A percentile compares a stretch with the other conserved stretches of the same genome.
Conservation (phyloP, 257 asterid species). For the Prunella vulgaris region DNA sequence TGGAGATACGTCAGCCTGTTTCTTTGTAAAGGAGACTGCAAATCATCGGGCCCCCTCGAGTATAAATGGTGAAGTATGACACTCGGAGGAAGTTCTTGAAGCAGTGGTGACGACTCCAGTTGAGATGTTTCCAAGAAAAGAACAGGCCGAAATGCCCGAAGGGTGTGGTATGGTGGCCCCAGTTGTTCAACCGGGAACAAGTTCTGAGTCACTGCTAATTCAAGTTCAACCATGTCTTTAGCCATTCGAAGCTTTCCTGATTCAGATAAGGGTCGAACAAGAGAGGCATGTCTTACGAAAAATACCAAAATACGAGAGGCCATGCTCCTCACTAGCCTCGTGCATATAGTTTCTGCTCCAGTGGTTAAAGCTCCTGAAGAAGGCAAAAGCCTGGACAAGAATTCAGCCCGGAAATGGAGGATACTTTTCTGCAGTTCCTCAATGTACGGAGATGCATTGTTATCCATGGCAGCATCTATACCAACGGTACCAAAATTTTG, state of each 20-base stretch:
- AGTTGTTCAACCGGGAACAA: constrained; percentile 94
- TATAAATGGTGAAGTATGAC: constrained; percentile 87
- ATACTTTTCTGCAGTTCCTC: constrained; percentile 83
- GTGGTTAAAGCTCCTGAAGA: constrained; percentile 45
- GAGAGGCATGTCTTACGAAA: constrained; percentile 85
- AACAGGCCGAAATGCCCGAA: constrained; percentile 91
- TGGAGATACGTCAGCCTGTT: constrained; percentile 78
- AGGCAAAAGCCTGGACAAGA: constrained; percentile 77
- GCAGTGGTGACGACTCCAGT: constrained; percentile 73
- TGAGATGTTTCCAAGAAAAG: constrained; percentile 89
- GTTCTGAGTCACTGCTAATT: constrained; percentile 79
- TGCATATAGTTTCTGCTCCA: constrained; percentile 72
- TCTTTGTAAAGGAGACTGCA: constrained; percentile 86
- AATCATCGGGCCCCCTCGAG: constrained; percentile 85
- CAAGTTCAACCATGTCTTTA: constrained; percentile 93
- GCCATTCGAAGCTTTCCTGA: constrained; percentile 98
- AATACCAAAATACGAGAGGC: constrained; percentile 81
- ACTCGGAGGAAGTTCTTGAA: constrained; percentile 85
- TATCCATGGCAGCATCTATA: constrained; percentile 79
- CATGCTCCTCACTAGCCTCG: constrained; percentile 79
- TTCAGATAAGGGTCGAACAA: constrained; percentile 88
- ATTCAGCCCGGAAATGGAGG: constrained; percentile 74
- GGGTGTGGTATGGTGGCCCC: constrained; percentile 90
- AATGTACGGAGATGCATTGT: constrained; percentile 87
- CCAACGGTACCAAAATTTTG: constrained; percentile 73